Evolutionary conservation across 2,329 filamentous ascomycete genomes (phyloP).

Genomic region (Cladosporium phlei): DNA sequence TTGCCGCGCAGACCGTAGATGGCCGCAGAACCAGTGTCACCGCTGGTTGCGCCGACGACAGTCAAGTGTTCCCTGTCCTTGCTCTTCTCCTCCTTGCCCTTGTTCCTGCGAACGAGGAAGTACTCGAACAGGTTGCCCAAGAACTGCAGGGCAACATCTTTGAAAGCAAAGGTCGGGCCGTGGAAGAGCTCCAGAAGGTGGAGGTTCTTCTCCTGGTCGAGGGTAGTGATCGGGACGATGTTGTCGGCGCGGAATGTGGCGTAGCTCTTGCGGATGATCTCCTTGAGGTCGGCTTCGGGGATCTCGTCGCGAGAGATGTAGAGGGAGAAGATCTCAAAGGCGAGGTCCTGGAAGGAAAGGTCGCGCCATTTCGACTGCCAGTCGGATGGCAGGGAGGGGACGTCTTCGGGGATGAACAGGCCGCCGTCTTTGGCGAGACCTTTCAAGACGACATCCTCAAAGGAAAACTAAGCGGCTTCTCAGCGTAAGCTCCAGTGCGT

Average conservation of each 20-base stretch:
- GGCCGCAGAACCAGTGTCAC: constrained; percentile 87
- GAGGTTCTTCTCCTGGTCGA: constrained; percentile 66
- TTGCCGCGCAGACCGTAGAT: constrained; percentile 94
- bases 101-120: constrained; percentile 70
- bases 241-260: constrained; percentile 78
- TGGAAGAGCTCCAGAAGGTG: constrained; percentile 93
- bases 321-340: constrained; percentile 77
- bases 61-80: constrained; percentile 72
- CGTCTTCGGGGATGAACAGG: constrained; percentile 80
- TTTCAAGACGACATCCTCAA: constrained; percentile 87
- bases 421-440: constrained; percentile 82
- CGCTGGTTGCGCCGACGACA: constrained; percentile 80
- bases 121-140: constrained; percentile 95
- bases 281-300: constrained; percentile 70
- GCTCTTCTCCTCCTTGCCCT: constrained; percentile 56
- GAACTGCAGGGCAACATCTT: constrained; percentile 90
- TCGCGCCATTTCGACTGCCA: constrained; percentile 71
- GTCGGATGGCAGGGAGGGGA: constrained; percentile 59
- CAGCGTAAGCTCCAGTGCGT: constrained; percentile 28
- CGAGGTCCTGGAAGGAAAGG: constrained; percentile 74
- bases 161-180: constrained; percentile 91
- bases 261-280: constrained; percentile 80
- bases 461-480: constrained; percentile 61
- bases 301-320: constrained; percentile 86
- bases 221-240: constrained; percentile 72